Percentiles rank a stretch among this genome's conserved stretches.
These are phyloP conservation scores for Phylloporus rhodoxanthus DNA, from an alignment of 768 basidiomycete genomes.

Conservation along the genomic window DNA sequence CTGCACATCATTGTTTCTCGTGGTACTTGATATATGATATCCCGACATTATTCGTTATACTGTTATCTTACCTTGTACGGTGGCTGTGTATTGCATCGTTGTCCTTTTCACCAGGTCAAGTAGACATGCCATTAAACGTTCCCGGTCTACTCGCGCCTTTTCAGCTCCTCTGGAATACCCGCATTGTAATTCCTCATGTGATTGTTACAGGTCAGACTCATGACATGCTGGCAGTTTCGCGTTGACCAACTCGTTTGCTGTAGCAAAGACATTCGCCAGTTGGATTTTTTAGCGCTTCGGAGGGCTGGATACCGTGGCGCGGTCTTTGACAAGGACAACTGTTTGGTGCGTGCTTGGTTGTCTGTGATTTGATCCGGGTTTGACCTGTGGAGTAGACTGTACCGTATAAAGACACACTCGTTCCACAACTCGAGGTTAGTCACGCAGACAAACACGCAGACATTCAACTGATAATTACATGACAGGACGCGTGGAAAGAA, in stretches of 20 bases:
- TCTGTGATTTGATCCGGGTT: too few relatives aligned
- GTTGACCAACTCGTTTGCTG: constrained; percentile 12
- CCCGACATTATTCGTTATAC: too few relatives aligned
- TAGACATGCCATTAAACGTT: constrained; percentile 65
- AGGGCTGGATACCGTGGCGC: constrained; percentile 81
- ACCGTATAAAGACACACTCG: constrained; percentile 69
- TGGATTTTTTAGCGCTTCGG: constrained; percentile 70
- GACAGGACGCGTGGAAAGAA: constrained; percentile 70
- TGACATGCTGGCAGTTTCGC: neutral
- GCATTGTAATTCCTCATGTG: constrained; percentile 61
- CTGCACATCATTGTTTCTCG: too few relatives aligned
- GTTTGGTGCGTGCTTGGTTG: constrained; percentile 53
- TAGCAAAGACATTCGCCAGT: constrained; percentile 77
- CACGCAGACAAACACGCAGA: neutral
- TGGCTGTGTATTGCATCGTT: neutral
- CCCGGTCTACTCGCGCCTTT: constrained; percentile 65
- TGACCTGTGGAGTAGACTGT: constrained; percentile 52
- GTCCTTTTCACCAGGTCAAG: neutral
- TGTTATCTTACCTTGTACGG: too few relatives aligned
- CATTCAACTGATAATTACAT: neutral
- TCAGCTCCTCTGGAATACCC: constrained; percentile 62
- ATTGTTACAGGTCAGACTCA: constrained; percentile 53
- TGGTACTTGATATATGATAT: too few relatives aligned
- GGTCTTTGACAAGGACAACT: constrained; percentile 97
- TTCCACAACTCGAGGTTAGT: constrained; percentile 69